These are phyloP conservation scores for Globisporangium viniferum DNA, from an alignment of 352 stramenopile genomes.

Conservation along the genomic window DNA sequence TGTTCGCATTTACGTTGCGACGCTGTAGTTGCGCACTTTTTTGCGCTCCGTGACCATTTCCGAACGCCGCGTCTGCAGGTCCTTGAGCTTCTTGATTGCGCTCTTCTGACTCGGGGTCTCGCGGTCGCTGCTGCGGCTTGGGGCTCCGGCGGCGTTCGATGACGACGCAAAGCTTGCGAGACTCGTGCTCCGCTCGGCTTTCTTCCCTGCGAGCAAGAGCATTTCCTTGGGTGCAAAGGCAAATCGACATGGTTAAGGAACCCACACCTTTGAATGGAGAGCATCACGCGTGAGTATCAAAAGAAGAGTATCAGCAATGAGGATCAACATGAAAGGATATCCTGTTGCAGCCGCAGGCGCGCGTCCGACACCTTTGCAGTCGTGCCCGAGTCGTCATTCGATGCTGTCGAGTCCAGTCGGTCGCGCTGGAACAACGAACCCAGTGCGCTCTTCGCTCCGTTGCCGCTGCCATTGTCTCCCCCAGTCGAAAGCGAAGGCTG, in stretches of 20 bases:
- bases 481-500: not conserved
- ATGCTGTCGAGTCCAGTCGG: conserved; percentile 19
- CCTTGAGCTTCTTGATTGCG: conserved; percentile 64
- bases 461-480: not conserved
- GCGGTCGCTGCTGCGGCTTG: conserved; percentile 38
- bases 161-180: conserved; percentile 31
- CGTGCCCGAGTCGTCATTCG: conserved; percentile 15
- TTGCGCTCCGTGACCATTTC: conserved; percentile 78
- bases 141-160: not conserved
- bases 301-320: not conserved
- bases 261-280: not conserved
- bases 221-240: conserved; percentile 48
- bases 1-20: conserved; percentile 24
- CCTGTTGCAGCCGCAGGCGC: conserved; percentile 61
- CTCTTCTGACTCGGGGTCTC: conserved; percentile 61
- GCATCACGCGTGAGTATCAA: not conserved
- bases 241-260: conserved; percentile 12
- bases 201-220: conserved; percentile 62
- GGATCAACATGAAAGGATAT: conserved; percentile 23
- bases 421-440: conserved; percentile 35
- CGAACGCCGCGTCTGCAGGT: conserved; percentile 65
- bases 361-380: conserved; percentile 52
- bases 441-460: conserved; percentile 17
- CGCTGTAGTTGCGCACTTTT: conserved; percentile 79
- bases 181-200: conserved; percentile 35